Evolutionary conservation across 768 basidiomycete species (phyloP).

Genomic region (Hypholoma fasciculare): DNA sequence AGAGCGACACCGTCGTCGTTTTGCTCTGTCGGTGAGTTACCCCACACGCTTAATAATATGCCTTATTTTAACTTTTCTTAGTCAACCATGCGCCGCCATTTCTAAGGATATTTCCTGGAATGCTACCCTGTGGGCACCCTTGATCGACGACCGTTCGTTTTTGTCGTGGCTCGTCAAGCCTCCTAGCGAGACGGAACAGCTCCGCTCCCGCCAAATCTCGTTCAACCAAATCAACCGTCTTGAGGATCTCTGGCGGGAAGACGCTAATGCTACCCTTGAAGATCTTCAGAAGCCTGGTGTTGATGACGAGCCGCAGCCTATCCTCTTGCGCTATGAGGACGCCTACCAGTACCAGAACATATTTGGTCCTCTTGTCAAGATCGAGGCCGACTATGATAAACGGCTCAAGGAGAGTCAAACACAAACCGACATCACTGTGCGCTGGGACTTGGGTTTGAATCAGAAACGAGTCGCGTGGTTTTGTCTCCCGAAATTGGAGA

Average conservation of each 20-base stretch:
- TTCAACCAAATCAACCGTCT: constrained; percentile 96
- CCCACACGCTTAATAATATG: constrained; percentile 3
- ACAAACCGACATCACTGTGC: constrained; percentile 91
- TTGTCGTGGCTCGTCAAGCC: constrained; percentile 99
- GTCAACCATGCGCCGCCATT: constrained; percentile 97
- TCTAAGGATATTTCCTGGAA: constrained; percentile 99
- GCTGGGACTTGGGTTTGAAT: constrained; percentile 98
- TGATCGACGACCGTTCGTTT: constrained; percentile 98
- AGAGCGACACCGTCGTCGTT: constrained; percentile 98
- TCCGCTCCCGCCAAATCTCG: constrained; percentile 94
- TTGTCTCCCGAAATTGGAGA: constrained; percentile 92
- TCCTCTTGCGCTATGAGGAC: constrained; percentile 91
- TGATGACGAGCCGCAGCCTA: constrained; percentile 95
- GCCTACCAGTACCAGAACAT: constrained; percentile 99
- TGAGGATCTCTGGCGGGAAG: constrained; percentile 97
- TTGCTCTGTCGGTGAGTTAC: constrained; percentile 85
- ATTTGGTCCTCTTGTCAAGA: constrained; percentile 98
- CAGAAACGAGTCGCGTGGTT: constrained; percentile 99
- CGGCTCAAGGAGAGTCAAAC: constrained; percentile 97
- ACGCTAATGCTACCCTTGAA: constrained; percentile 90
- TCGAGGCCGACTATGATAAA: constrained; percentile 99
- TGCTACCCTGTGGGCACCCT: constrained; percentile 94
- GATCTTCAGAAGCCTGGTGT: constrained; percentile 97
- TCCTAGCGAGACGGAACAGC: constrained; percentile 93
- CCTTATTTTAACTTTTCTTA: constrained; percentile 27